A percentile compares a stretch with the other conserved stretches of the same genome.
Evolutionary conservation across 2,329 filamentous ascomycete species (phyloP).

Genomic region (Pseudogymnoascus sp.): DNA sequence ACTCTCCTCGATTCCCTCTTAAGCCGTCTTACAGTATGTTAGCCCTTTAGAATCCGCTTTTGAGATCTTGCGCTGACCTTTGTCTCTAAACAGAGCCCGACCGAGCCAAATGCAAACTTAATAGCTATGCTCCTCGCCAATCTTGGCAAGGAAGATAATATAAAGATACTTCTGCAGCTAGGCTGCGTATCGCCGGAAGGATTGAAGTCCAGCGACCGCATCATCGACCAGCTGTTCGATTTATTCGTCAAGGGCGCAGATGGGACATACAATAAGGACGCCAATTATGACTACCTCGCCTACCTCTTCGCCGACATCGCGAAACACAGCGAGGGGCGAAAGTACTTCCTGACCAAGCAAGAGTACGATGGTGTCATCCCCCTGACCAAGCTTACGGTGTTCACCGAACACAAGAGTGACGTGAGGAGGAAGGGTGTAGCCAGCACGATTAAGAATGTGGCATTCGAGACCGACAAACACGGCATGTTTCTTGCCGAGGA

Average conservation of each 20-base stretch:
- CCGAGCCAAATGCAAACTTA: slow-evolving; percentile 76
- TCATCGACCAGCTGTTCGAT: slow-evolving; percentile 87
- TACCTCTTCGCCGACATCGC: slow-evolving; percentile 92
- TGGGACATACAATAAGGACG: slow-evolving; percentile 72
- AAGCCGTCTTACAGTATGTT: slow-evolving; percentile 64
- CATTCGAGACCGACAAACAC: slow-evolving; percentile 73
- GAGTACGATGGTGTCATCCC: slow-evolving; percentile 78
- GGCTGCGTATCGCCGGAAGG: slow-evolving; percentile 60
- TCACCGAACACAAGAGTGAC: slow-evolving; percentile 80
- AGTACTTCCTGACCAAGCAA: slow-evolving; percentile 67
- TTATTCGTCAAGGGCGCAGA: slow-evolving; percentile 90
- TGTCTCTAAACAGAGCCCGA: slow-evolving; percentile 44
- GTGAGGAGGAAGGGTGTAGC: slow-evolving; percentile 91
- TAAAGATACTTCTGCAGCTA: slow-evolving; percentile 60
- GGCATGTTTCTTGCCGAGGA: slow-evolving; percentile 60
- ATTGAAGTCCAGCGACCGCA: slow-evolving; percentile 63
- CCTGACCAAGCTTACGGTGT: slow-evolving; percentile 84
- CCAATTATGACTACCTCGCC: slow-evolving; percentile 84
- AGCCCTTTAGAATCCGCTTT: slow-evolving; percentile 29
- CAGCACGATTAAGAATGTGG: slow-evolving; percentile 86
- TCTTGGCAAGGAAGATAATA: slow-evolving; percentile 67
- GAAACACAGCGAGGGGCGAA: slow-evolving; percentile 66
- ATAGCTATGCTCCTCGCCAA: slow-evolving; percentile 91
- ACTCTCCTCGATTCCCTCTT: slow-evolving; percentile 70
- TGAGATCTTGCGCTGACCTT: slow-evolving; percentile 7